Evolutionary conservation across 305 asterid genomes (phyloP).

Genomic region (Fraxinus dipetala): DNA sequence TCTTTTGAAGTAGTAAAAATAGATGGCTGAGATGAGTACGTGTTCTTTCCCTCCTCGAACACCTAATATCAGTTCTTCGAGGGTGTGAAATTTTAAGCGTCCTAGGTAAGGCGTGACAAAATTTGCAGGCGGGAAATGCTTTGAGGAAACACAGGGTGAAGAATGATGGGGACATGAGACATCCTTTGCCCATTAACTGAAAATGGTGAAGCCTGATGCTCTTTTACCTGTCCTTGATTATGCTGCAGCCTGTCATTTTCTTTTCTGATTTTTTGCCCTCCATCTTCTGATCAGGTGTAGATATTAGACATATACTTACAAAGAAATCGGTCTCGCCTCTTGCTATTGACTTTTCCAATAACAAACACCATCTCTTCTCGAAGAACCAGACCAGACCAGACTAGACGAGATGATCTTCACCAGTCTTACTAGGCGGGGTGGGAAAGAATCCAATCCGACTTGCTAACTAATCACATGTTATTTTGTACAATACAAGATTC

Average conservation of each 20-base stretch:
- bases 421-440: not conserved
- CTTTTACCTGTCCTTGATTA: not conserved
- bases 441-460: not conserved
- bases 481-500: not conserved
- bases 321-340: not conserved
- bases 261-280: not conserved
- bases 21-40: not conserved
- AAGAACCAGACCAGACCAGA: not conserved
- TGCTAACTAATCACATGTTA: not conserved
- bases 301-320: not conserved
- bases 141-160: not conserved
- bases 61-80: not conserved
- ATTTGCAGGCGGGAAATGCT: not conserved
- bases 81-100: not conserved
- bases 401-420: not conserved
- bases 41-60: not conserved
- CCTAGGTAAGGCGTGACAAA: not conserved
- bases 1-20: not conserved
- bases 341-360: not conserved
- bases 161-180: not conserved
- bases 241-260: not conserved
- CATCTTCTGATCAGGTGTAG: not conserved
- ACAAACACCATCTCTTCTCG: not conserved
- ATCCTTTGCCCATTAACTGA: not conserved
- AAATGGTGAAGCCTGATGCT: not conserved